phyloP scores from a whole-genome alignment of 2,329 filamentous ascomycete species.

The Penicillium palitans region DNA sequence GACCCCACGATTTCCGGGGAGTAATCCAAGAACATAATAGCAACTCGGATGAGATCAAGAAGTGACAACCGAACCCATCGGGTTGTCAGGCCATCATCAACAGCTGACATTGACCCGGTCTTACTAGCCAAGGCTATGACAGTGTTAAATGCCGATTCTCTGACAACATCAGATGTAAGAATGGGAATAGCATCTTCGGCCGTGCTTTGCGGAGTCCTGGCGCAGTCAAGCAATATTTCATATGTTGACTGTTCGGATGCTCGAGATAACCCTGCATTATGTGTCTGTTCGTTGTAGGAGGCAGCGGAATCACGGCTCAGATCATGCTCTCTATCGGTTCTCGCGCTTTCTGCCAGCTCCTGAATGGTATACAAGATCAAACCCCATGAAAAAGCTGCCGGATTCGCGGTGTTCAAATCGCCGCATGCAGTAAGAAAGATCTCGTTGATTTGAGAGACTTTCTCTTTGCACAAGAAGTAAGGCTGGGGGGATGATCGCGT shows the following conservation, averaged over 20 bases:
- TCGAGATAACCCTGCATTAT: slow-evolving; percentile 30
- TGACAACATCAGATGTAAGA: slow-evolving; percentile 50
- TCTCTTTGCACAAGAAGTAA: slow-evolving; percentile 69
- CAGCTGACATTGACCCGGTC: slow-evolving; percentile 51
- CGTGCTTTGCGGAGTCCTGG: slow-evolving; percentile 39
- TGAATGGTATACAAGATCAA: slow-evolving; percentile 71
- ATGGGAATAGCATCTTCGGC: slow-evolving; percentile 51
- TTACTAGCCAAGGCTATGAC: slow-evolving; percentile 47
- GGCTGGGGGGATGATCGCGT: slow-evolving; percentile 35
- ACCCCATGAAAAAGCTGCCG: slow-evolving; percentile 78
- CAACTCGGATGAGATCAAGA: slow-evolving; percentile 69
- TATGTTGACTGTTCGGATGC: slow-evolving; percentile 44
- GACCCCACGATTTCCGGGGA: slow-evolving; percentile 68
- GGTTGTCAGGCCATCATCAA: slow-evolving; percentile 56
- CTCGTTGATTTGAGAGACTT: slow-evolving; percentile 71
- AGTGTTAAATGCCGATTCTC: slow-evolving; percentile 51
- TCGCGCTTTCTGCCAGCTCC: slow-evolving; percentile 50
- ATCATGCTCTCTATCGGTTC: slow-evolving; percentile 21
- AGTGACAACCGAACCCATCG: slow-evolving; percentile 65
- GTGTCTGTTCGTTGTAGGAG: slow-evolving; percentile 41
- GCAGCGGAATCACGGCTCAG: slow-evolving; percentile 36
- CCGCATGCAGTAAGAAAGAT: slow-evolving; percentile 62
- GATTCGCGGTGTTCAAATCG: slow-evolving; percentile 64
- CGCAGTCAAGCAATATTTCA: slow-evolving; percentile 50
- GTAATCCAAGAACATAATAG: slow-evolving; percentile 68